Evolutionary conservation across 768 basidiomycete genomes (phyloP), one percentile per base, ranked within the genome.

Genomic region (Russula earlei): DNA sequence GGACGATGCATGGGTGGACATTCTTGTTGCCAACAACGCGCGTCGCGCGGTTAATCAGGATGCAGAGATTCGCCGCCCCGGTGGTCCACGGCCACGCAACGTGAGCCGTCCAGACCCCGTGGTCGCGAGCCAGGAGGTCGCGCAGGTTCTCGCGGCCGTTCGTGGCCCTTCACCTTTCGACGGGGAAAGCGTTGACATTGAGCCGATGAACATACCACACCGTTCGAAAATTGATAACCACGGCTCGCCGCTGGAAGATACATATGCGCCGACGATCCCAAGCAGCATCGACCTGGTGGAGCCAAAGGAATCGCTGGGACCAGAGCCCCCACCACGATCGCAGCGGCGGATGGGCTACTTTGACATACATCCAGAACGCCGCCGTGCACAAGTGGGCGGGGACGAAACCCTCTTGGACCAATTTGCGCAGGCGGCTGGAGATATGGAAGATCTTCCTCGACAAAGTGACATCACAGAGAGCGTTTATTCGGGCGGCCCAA

Each of bases 1-100:
- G 62, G 83, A 87, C 49, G 90, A 91, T 64, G 87, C 87, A 4
- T 91, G 90, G 88, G 87, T 91, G 40, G 90, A 91, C 69, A 91
- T 91, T 40, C 70, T 91, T 10, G 87, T 91, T 2, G 82, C 81
- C 42, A 78, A 67, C 14, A 78, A 77, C 60, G 67, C 62, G 34
- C 70, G 82, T 40, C 69, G 82, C 40, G 67, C 84, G 65, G 76
- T 66, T 1, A 77, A 74, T 7, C 84, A 85, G 66, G 84, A 84
- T 46, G 79, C 72, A 4, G 74, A 75, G 36, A 29, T 68, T 58
- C 63, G 66, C 5, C 49, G 52, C 19, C 50, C 61, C 1, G 63
- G 51, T 63, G 67, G 63, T 47, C 63, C 47, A 54, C 68, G 61
- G 53, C 63, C 62, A 1, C 56, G 69, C 15, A 71, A 70, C 62